These are phyloP conservation scores for Kluyveromyces marxianus DNA, from an alignment of 1,139 yeast species.

Conservation along the genomic window DNA sequence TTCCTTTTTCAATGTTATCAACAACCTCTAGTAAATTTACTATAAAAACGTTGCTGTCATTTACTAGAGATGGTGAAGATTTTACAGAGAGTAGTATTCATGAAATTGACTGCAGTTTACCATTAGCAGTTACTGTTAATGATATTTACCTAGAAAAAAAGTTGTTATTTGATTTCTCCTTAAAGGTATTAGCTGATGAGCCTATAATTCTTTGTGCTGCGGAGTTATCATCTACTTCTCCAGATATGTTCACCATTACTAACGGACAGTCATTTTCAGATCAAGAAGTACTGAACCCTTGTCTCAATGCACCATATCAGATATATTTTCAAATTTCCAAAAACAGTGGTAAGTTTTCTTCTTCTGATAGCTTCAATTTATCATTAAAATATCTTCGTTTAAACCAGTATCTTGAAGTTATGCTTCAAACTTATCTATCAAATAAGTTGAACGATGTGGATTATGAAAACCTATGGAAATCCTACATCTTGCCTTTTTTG, in stretches of 20 bases:
- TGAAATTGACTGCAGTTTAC: conserved; percentile 14
- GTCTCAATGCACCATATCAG: not conserved
- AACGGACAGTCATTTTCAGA: not conserved
- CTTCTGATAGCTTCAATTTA: not conserved
- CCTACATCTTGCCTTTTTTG: not conserved
- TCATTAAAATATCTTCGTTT: conserved; percentile 1
- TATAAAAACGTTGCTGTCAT: conserved; percentile 12
- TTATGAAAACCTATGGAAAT: not conserved
- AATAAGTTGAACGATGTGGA: not conserved
- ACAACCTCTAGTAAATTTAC: not conserved
- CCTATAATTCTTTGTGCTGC: not conserved
- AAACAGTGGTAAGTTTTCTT: not conserved
- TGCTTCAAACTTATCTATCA: not conserved
- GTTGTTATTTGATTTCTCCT: conserved; percentile 26
- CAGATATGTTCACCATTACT: not conserved
- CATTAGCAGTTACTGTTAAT: conserved; percentile 29
- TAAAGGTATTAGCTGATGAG: conserved; percentile 20
- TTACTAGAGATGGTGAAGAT: conserved; percentile 7
- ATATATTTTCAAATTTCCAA: not conserved
- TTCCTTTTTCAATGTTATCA: not conserved
- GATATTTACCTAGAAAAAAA: conserved; percentile 24
- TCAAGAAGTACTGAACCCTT: not conserved
- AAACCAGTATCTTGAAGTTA: not conserved
- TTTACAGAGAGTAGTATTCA: conserved; percentile 12
- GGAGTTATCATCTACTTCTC: not conserved